phyloP scores from a whole-genome alignment of 2,329 filamentous ascomycete genomes.

The Arthrinium puccinioides region DNA sequence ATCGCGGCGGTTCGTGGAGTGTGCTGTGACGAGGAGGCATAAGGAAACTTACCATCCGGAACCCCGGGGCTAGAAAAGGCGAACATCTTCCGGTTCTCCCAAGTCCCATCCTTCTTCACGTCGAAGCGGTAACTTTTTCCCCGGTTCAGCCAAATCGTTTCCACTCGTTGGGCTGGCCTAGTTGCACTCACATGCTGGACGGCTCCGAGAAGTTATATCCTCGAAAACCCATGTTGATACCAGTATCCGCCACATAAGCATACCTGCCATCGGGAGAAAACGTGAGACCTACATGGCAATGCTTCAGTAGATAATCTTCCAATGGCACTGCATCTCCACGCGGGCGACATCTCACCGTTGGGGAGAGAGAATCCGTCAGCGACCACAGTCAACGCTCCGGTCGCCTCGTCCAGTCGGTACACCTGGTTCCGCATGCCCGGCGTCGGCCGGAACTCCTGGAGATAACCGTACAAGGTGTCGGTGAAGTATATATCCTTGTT shows the following conservation, averaged over 20 bases:
- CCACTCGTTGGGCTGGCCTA: no score
- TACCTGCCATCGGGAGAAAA: constrained; percentile 47
- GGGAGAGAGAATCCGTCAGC: constrained; percentile 50
- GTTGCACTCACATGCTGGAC: constrained; percentile 39
- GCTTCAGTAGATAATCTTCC: no score
- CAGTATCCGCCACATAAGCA: constrained; percentile 52
- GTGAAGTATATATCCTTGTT: constrained; percentile 59
- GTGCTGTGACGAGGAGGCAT: no score
- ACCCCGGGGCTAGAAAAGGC: constrained; percentile 46
- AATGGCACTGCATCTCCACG: no score
- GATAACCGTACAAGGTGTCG: constrained; percentile 50
- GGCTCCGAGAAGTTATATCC: constrained; percentile 33
- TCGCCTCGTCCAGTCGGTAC: constrained; percentile 45
- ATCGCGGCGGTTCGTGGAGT: no score
- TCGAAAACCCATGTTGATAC: constrained; percentile 35
- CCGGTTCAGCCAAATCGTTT: no score
- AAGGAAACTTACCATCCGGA: constrained; percentile 43
- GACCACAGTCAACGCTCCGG: constrained; percentile 43
- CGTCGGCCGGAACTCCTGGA: constrained; percentile 47
- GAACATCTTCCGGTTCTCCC: constrained; percentile 43
- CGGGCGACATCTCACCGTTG: constrained; percentile 36
- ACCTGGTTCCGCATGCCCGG: constrained; percentile 51
- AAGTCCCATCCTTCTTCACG: constrained; percentile 37
- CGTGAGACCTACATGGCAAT: constrained; percentile 33
- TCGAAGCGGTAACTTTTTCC: constrained; percentile 35